Conservation (phyloP, 2,329 filamentous ascomycete species). For the Neofusicoccum laricinum region DNA sequence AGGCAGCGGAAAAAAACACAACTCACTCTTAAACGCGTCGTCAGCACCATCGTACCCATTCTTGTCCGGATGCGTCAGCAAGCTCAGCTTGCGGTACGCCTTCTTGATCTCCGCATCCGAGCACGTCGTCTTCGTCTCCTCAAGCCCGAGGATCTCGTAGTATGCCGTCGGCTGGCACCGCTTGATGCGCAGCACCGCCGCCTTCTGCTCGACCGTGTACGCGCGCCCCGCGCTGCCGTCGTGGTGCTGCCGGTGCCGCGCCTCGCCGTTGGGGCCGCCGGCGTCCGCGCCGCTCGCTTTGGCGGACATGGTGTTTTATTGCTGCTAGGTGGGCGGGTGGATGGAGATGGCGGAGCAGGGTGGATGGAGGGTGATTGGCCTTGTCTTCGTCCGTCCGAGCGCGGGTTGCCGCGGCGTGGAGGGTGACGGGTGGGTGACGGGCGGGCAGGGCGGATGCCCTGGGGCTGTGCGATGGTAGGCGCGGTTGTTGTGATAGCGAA, state of each 20-base stretch:
- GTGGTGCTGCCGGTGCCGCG: constrained; percentile 61
- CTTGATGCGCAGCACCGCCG: constrained; percentile 84
- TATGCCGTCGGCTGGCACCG: constrained; percentile 82
- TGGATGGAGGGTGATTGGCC: neutral
- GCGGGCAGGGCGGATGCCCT: neutral
- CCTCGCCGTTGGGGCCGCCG: constrained; percentile 31
- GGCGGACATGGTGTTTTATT: constrained; percentile 35
- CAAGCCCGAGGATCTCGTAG: constrained; percentile 87
- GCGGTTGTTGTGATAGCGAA: neutral
- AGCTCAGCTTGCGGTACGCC: constrained; percentile 89
- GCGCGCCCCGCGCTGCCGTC: constrained; percentile 73
- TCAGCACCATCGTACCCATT: constrained; percentile 94
- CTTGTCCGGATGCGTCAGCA: constrained; percentile 97
- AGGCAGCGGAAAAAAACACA: neutral
- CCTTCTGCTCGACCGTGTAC: constrained; percentile 87
- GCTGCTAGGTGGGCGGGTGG: neutral
- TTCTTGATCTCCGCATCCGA: constrained; percentile 91
- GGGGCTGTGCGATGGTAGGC: neutral
- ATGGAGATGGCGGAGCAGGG: neutral
- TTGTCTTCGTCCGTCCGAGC: neutral
- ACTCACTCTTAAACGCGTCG: constrained; percentile 89
- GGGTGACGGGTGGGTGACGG: neutral
- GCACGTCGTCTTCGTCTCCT: constrained; percentile 61
- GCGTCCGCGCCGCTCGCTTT: constrained; percentile 44
- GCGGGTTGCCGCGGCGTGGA: neutral